A percentile compares a stretch with the other conserved stretches of the same genome.
These are phyloP conservation scores for Lachancea waltii DNA, from an alignment of 805 yeast genomes.

Conservation along the genomic window DNA sequence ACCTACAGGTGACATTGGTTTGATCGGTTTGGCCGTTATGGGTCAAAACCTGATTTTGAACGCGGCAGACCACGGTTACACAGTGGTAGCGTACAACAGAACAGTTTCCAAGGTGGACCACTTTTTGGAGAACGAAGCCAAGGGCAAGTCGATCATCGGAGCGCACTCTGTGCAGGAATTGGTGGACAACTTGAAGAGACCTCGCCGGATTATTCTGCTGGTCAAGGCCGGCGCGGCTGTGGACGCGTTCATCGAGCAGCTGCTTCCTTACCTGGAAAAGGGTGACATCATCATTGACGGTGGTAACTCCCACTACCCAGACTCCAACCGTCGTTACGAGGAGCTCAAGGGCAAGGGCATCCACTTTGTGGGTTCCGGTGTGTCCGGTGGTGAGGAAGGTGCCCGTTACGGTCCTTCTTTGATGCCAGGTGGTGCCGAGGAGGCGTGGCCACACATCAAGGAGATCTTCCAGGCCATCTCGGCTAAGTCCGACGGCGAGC, in stretches of 20 bases:
- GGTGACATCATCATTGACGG: slow-evolving; percentile 99
- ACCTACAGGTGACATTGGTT: slow-evolving; percentile 70
- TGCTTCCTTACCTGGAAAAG: slow-evolving; percentile 85
- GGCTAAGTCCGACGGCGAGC: slow-evolving; percentile 96
- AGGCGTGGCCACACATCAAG: slow-evolving; percentile 99
- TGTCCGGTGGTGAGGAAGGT: slow-evolving; percentile 99
- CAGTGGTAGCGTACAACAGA: slow-evolving; percentile 98
- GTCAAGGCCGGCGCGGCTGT: slow-evolving; percentile 97
- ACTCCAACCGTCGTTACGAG: slow-evolving; percentile 91
- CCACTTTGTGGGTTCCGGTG: slow-evolving; percentile 96
- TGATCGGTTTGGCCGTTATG: slow-evolving; percentile 99
- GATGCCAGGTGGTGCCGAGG: slow-evolving; percentile 98
- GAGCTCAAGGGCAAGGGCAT: slow-evolving; percentile 84
- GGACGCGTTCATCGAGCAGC: slow-evolving; percentile 81
- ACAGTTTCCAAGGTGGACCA: slow-evolving; percentile 93
- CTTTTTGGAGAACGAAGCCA: slow-evolving; percentile 89
- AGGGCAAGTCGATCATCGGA: slow-evolving; percentile 93
- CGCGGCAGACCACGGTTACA: slow-evolving; percentile 98
- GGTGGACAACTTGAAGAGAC: slow-evolving; percentile 84
- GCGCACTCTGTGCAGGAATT: slow-evolving; percentile 90
- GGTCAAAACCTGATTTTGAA: slow-evolving; percentile 96
- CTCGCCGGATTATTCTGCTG: slow-evolving; percentile 88
- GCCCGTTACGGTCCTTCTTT: slow-evolving; percentile 98
- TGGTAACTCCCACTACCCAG: slow-evolving; percentile 99
- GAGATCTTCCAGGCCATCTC: slow-evolving; percentile 92